A percentile compares a stretch with the other conserved stretches of the same genome.
Conservation (phyloP, 2,329 filamentous ascomycete genomes). For the Lecanosticta acicola region DNA sequence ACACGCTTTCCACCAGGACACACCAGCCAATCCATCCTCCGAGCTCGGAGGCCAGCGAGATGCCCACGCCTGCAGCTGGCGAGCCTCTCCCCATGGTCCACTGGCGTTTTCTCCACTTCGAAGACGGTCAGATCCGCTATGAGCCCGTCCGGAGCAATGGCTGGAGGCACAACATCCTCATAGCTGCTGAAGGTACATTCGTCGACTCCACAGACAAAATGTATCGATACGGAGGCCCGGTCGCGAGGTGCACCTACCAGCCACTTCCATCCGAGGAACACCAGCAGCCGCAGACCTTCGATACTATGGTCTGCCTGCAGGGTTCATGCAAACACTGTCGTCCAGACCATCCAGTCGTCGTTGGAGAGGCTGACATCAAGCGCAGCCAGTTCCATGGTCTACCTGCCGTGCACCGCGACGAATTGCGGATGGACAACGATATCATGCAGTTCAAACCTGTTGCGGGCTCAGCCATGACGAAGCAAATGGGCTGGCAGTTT, state of each 20-base stretch:
- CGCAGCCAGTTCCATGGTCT: not conserved
- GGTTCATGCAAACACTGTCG: not conserved
- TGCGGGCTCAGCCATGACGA: not conserved
- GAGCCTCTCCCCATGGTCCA: not conserved
- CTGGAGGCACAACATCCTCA: too few relatives aligned
- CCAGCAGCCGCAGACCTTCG: not conserved
- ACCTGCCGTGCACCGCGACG: not conserved
- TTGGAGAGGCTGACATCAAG: not conserved
- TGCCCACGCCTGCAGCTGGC: not conserved
- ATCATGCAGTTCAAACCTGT: not conserved
- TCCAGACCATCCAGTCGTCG: not conserved
- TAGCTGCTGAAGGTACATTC: not conserved
- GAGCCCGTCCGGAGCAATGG: not conserved
- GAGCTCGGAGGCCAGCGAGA: not conserved
- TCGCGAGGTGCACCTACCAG: not conserved
- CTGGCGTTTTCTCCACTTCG: not conserved
- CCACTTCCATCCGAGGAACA: not conserved
- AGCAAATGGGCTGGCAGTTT: not conserved
- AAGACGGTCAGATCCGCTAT: not conserved
- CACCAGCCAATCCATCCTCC: too few relatives aligned
- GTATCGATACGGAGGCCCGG: not conserved
- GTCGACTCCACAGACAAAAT: not conserved
- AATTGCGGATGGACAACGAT: not conserved
- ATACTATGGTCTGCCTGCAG: not conserved
- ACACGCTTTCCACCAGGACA: not conserved